phyloP scores from a whole-genome alignment of 2,329 filamentous ascomycete species.

The Diaporthe sp. region DNA sequence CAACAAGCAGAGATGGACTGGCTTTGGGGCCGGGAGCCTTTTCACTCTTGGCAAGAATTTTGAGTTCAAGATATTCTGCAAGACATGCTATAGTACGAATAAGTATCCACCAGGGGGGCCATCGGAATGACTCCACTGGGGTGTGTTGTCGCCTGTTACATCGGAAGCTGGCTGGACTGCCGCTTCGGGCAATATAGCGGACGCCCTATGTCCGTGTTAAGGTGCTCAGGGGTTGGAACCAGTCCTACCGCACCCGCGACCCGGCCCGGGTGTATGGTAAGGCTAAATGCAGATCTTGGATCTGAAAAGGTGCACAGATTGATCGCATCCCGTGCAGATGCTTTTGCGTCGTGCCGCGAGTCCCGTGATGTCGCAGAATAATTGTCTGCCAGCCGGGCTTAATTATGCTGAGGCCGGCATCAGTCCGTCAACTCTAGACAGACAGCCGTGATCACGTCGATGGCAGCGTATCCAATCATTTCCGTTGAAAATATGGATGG shows the following conservation, averaged over 20 bases:
- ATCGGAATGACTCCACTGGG: not conserved
- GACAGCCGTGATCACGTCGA: not conserved
- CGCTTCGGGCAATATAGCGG: conserved; percentile 24
- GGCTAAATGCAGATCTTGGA: conserved; percentile 31
- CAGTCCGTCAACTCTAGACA: not conserved
- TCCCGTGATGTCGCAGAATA: conserved; percentile 22
- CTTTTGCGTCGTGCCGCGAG: not conserved
- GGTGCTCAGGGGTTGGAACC: conserved; percentile 14
- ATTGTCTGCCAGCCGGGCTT: not conserved
- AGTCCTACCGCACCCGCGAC: not conserved
- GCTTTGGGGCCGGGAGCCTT: not conserved
- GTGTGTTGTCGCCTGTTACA: conserved; percentile 12
- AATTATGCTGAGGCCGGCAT: not conserved
- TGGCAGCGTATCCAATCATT: not conserved
- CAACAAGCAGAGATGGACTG: not conserved
- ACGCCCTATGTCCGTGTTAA: conserved; percentile 22
- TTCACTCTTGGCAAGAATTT: conserved; percentile 9
- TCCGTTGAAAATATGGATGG: not conserved
- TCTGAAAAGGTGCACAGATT: conserved; percentile 10
- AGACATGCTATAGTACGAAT: not conserved
- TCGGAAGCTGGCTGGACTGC: conserved; percentile 7
- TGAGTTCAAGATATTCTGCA: conserved; percentile 12
- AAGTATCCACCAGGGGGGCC: not conserved
- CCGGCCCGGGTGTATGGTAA: conserved; percentile 24
- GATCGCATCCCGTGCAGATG: not conserved